phyloP scores from a whole-genome alignment of 345 rosid genomes.

The Psidium guajava region DNA sequence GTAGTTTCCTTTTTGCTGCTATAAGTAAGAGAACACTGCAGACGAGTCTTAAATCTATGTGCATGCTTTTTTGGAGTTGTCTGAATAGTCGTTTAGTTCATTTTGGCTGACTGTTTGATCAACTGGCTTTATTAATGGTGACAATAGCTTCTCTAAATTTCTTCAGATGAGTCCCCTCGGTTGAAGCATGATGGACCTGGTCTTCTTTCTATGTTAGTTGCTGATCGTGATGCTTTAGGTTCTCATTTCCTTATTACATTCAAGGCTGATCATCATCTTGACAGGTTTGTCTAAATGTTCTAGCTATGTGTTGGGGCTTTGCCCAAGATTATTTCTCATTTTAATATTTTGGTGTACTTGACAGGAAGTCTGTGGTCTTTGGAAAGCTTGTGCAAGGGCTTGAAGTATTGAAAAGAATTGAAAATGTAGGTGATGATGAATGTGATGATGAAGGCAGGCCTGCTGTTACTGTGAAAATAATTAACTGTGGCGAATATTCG shows the following conservation, averaged over 20 bases:
- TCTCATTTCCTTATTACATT: slow-evolving; percentile 83
- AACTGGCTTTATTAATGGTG: neutral
- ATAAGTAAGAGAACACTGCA: neutral
- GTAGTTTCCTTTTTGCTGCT: neutral
- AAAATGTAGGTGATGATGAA: slow-evolving; percentile 70
- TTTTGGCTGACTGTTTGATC: neutral
- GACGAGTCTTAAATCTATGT: neutral
- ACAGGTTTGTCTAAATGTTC: slow-evolving; percentile 38
- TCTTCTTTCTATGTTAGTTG: slow-evolving; percentile 69
- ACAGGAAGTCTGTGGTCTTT: slow-evolving; percentile 73
- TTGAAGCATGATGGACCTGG: slow-evolving; percentile 79
- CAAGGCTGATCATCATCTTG: slow-evolving; percentile 67
- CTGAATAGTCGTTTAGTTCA: neutral
- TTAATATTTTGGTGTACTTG: neutral
- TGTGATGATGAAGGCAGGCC: slow-evolving; percentile 83
- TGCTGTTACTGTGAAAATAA: slow-evolving; percentile 79
- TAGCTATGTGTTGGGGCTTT: neutral
- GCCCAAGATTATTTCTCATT: neutral
- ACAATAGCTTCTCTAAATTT: neutral
- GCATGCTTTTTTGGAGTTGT: neutral
- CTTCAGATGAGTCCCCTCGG: slow-evolving; percentile 76
- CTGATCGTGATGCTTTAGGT: slow-evolving; percentile 75
- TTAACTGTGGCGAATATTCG: slow-evolving; percentile 68
- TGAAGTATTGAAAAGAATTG: slow-evolving; percentile 72
- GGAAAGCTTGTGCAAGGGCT: slow-evolving; percentile 89